Percentiles rank a stretch among this genome's conserved stretches.
phyloP scores from a whole-genome alignment of 139 green algal genomes.

The Haematococcus sp. region DNA sequence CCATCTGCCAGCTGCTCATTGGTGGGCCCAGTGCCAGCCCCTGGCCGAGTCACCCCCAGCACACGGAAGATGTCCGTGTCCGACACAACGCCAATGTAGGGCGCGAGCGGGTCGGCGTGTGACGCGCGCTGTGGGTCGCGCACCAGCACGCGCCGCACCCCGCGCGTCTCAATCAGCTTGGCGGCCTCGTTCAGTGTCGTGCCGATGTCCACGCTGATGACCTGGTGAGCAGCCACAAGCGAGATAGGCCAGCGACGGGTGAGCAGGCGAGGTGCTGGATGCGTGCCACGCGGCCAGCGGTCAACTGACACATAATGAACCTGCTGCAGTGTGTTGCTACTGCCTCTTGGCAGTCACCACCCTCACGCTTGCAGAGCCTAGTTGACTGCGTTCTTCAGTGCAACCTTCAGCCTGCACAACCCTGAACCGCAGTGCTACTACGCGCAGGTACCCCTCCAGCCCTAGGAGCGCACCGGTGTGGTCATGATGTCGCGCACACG shows the following conservation, averaged over 20 bases:
- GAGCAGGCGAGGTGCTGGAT: not conserved
- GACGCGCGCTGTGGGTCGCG: conserved; percentile 6
- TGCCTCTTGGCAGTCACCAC: no score
- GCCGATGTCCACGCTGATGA: not conserved
- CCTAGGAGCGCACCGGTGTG: no score
- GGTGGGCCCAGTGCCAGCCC: not conserved
- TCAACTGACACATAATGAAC: not conserved
- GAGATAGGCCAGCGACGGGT: not conserved
- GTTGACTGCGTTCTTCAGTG: no score
- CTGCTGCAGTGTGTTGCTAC: not conserved
- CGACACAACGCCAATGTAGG: conserved; percentile 33
- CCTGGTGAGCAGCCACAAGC: not conserved
- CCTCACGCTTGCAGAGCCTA: no score
- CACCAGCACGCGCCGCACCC: conserved; percentile 35
- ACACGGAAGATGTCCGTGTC: conserved; percentile 40
- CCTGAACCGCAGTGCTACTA: no score
- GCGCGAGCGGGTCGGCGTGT: conserved; percentile 12
- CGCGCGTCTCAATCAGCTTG: conserved; percentile 14
- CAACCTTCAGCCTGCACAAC: no score
- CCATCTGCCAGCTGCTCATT: not conserved
- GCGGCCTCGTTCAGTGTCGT: not conserved
- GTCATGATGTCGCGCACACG: no score
- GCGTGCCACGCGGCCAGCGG: not conserved
- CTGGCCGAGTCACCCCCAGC: conserved; percentile 19
- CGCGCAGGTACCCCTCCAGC: no score